A percentile compares a stretch with the other conserved stretches of the same genome.
These are phyloP conservation scores for Calendula officinalis DNA, from an alignment of 129 eudicot genomes.

Conservation along the genomic window DNA sequence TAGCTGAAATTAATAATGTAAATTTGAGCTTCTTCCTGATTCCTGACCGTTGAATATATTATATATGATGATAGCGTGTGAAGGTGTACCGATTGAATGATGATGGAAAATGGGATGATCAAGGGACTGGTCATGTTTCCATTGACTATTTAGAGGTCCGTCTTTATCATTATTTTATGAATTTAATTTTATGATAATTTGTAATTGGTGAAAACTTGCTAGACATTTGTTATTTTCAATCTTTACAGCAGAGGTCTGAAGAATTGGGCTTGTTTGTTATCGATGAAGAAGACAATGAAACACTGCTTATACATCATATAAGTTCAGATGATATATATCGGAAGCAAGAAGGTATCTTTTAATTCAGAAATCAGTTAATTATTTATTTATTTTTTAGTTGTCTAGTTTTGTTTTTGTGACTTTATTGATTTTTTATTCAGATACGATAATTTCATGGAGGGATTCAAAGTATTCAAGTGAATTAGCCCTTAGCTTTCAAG, in stretches of 20 bases:
- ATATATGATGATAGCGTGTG: conserved; percentile 58
- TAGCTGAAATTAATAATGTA: neutral
- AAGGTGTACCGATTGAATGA: conserved; percentile 79
- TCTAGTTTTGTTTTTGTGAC: conserved; percentile 5
- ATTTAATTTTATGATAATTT: neutral
- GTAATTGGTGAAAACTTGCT: neutral
- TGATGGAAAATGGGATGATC: conserved; percentile 98
- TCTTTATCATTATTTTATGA: neutral
- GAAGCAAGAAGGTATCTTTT: conserved; percentile 77
- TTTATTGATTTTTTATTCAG: conserved; percentile 29
- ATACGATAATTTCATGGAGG: conserved; percentile 88
- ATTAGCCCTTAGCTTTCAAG: conserved; percentile 95
- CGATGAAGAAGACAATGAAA: conserved; percentile 83
- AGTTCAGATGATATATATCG: conserved; percentile 78
- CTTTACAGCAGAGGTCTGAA: conserved; percentile 61
- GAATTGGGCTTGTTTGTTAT: conserved; percentile 68
- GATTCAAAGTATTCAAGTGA: conserved; percentile 78
- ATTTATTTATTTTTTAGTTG: neutral
- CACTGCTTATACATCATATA: conserved; percentile 77
- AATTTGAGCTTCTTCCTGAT: conserved; percentile 1
- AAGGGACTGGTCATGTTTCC: conserved; percentile 92
- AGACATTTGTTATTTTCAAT: conserved; percentile 6
- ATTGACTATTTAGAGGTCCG: conserved; percentile 80
- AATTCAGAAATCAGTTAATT: neutral
- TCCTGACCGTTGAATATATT: conserved; percentile 1